Evolutionary conservation across 345 rosid species (phyloP).

Genomic region (Triadica sebifera): DNA sequence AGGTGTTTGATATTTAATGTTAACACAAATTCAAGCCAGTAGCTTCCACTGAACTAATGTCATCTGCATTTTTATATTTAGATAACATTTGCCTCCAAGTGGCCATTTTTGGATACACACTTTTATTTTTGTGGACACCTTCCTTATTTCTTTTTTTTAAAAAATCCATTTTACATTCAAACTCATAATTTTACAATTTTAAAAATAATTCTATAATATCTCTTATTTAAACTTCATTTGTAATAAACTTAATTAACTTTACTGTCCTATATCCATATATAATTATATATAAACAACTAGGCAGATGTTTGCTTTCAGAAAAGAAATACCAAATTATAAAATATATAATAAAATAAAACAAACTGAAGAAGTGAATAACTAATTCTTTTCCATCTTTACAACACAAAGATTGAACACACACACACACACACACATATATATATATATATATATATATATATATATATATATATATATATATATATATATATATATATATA

Average conservation of each 20-base stretch:
- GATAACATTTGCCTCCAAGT: neutral
- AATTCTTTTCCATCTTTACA: neutral
- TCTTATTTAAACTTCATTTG: too few relatives aligned
- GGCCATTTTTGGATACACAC: neutral
- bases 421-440: too few relatives aligned
- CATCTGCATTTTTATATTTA: neutral
- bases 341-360: too few relatives aligned
- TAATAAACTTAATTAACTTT: neutral
- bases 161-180: neutral
- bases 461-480: too few relatives aligned
- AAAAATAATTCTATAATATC: neutral
- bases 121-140: neutral
- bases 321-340: neutral
- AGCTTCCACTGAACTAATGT: neutral
- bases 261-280: neutral
- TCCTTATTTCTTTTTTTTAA: neutral
- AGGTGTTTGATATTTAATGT: too few relatives aligned
- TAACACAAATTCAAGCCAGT: neutral
- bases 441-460: too few relatives aligned
- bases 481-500: too few relatives aligned
- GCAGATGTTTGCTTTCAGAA: neutral
- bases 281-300: neutral
- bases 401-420: neutral
- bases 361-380: too few relatives aligned
- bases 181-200: too few relatives aligned